Conservation (phyloP, 768 basidiomycete genomes). For the Scleroderma bovista region DNA sequence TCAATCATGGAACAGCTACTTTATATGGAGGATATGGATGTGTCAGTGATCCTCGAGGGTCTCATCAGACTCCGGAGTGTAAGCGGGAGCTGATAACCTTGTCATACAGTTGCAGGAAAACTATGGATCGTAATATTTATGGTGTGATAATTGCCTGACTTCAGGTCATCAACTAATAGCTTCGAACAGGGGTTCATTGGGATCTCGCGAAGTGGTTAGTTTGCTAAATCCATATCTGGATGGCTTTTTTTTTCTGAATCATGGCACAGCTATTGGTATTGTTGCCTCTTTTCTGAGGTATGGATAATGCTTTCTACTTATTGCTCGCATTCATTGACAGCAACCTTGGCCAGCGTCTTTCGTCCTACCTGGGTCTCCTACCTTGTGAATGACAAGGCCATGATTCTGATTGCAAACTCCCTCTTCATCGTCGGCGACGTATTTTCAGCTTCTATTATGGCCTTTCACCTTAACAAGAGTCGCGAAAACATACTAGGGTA, state of each 20-base stretch:
- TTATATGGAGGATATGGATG: slow-evolving; percentile 7
- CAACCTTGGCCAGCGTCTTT: neutral
- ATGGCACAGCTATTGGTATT: slow-evolving; percentile 1
- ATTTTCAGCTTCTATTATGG: slow-evolving; percentile 2
- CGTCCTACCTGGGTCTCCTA: slow-evolving; percentile 2
- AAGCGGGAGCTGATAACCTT: neutral
- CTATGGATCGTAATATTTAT: slow-evolving; percentile 4
- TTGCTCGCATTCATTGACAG: neutral
- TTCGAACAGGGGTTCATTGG: neutral
- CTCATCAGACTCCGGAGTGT: no score
- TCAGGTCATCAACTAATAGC: neutral
- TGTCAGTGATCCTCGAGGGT: neutral
- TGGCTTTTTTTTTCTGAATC: neutral
- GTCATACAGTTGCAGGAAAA: neutral
- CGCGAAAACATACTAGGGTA: neutral
- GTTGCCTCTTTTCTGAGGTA: slow-evolving; percentile 2
- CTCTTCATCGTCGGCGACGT: slow-evolving; percentile 8
- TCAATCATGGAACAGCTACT: slow-evolving; percentile 1
- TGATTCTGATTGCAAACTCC: slow-evolving; percentile 1
- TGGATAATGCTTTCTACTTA: neutral
- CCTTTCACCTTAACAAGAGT: slow-evolving; percentile 1
- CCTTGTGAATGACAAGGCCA: neutral
- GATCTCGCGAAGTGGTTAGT: neutral
- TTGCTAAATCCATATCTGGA: neutral
- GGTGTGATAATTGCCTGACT: neutral